Percentiles rank a stretch among this genome's conserved stretches.
phyloP scores from a whole-genome alignment of 2,329 filamentous ascomycete species.

The Beauveria brongniartii region DNA sequence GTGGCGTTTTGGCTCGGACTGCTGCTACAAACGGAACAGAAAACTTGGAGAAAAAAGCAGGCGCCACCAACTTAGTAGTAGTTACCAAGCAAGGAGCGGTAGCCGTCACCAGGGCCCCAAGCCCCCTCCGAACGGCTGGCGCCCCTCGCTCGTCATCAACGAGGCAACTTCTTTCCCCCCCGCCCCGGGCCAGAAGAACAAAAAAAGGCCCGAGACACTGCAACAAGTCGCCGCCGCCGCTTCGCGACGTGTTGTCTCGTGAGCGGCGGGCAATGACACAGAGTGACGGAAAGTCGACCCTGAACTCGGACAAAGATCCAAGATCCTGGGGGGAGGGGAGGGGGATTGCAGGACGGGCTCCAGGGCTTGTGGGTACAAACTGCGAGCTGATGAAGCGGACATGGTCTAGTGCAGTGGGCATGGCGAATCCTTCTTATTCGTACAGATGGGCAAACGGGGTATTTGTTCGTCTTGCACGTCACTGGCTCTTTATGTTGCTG shows the following conservation, averaged over 20 bases:
- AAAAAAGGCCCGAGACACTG: background rate
- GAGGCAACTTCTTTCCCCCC: background rate
- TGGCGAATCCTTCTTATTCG: background rate
- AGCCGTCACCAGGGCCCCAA: background rate
- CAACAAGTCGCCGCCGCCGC: background rate
- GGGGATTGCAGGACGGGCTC: background rate
- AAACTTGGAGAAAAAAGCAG: background rate
- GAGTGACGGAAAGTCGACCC: background rate
- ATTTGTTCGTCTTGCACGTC: background rate
- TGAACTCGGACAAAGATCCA: background rate
- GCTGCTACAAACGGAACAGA: background rate
- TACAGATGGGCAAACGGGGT: background rate
- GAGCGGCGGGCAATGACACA: too few relatives aligned
- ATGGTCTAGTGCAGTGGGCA: conserved; percentile 2
- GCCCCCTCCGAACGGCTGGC: too few relatives aligned
- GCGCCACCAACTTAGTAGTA: background rate
- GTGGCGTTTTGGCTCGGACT: background rate
- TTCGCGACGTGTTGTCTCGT: too few relatives aligned
- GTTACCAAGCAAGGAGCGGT: background rate
- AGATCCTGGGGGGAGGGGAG: background rate
- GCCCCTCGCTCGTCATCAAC: conserved; percentile 8
- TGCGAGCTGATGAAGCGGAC: background rate
- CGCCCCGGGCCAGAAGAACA: too few relatives aligned
- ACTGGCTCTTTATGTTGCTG: background rate
- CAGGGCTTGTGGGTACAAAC: background rate